Percentiles rank a stretch among this genome's conserved stretches.
Evolutionary conservation across 2,329 filamentous ascomycete genomes (phyloP).

Genomic region (Fusarium kyushuense): DNA sequence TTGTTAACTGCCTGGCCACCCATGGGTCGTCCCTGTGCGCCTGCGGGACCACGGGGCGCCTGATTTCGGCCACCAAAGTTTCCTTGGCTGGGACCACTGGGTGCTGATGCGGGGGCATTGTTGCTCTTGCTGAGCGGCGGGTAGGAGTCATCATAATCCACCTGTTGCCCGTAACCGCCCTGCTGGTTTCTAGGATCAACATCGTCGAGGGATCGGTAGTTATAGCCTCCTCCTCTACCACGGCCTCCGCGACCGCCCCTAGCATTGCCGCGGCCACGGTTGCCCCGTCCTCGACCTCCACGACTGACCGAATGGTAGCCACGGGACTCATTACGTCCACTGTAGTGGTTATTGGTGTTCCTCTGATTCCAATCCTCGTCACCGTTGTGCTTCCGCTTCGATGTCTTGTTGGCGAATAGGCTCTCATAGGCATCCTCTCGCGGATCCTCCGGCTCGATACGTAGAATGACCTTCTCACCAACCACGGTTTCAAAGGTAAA

Average conservation of each 20-base stretch:
- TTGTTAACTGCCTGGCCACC: constrained; percentile 40
- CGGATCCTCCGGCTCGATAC: constrained; percentile 79
- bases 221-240: constrained; percentile 62
- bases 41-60: constrained; percentile 39
- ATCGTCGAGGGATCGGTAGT: constrained; percentile 77
- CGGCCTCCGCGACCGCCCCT: constrained; percentile 58
- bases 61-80: constrained; percentile 33
- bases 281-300: constrained; percentile 55
- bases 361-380: constrained; percentile 58
- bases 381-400: constrained; percentile 69
- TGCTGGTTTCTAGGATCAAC: constrained; percentile 63
- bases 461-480: constrained; percentile 85
- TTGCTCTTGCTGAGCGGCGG: constrained; percentile 45
- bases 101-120: constrained; percentile 35
- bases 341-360: constrained; percentile 50
- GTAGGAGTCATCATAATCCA: constrained; percentile 62
- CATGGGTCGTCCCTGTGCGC: constrained; percentile 44
- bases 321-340: constrained; percentile 57
- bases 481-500: constrained; percentile 86
- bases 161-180: constrained; percentile 56
- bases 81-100: constrained; percentile 43
- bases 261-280: constrained; percentile 54
- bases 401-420: constrained; percentile 69
- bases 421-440: constrained; percentile 73
- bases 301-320: constrained; percentile 59